A percentile compares a stretch with the other conserved stretches of the same genome.
phyloP scores from a whole-genome alignment of 2,329 filamentous ascomycete genomes.

The Fusarium circinatum region DNA sequence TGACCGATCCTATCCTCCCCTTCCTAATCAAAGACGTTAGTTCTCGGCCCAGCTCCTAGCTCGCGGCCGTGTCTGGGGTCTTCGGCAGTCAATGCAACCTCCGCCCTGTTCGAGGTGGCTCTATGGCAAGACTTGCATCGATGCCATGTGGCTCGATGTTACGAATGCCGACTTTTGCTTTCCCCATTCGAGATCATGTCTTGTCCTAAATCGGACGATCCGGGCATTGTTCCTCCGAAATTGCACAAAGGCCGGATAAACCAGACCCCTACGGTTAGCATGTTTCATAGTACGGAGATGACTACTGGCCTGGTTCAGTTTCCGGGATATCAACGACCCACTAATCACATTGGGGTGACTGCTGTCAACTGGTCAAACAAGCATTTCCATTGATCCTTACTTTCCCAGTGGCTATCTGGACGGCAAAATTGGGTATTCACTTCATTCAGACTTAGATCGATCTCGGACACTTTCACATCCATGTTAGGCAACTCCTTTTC shows the following conservation, averaged over 20 bases:
- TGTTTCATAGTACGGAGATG: slow-evolving; percentile 27
- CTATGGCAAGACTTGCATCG: background rate
- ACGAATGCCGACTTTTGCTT: background rate
- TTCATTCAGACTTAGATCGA: background rate
- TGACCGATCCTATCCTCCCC: slow-evolving; percentile 1
- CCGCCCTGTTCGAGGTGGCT: background rate
- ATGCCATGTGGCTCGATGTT: slow-evolving; percentile 17
- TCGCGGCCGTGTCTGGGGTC: slow-evolving; percentile 1
- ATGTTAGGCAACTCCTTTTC: background rate
- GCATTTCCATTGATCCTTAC: background rate
- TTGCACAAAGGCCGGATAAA: slow-evolving; percentile 30
- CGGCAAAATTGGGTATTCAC: slow-evolving; percentile 22
- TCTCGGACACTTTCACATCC: slow-evolving; percentile 5
- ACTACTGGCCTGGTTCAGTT: slow-evolving; percentile 2
- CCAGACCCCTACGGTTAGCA: background rate
- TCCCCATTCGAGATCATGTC: background rate
- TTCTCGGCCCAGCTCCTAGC: background rate
- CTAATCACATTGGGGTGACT: slow-evolving; percentile 5
- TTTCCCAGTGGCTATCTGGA: slow-evolving; percentile 1
- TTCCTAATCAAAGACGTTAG: background rate
- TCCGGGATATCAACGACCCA: slow-evolving; percentile 9
- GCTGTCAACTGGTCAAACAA: background rate
- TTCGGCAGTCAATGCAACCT: slow-evolving; percentile 24
- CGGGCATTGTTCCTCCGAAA: slow-evolving; percentile 31
- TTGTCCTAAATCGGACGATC: slow-evolving; percentile 8